Base-by-base conservation (phyloP, 257 asterid genomes). In the Sherardia arvensis region DNA sequence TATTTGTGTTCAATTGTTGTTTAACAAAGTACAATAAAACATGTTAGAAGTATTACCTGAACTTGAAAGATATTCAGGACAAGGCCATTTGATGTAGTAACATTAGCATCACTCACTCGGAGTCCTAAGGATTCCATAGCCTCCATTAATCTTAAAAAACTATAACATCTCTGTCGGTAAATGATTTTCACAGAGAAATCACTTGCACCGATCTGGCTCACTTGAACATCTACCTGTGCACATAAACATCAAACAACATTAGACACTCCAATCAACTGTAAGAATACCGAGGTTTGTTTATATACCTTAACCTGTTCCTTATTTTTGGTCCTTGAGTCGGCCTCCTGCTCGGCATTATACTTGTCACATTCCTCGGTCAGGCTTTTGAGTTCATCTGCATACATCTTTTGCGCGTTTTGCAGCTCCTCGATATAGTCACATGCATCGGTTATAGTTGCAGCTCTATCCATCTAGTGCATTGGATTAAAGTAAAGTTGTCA, bases 381-480 rank as follows among this genome's bases (percentile, higher is more conserved):
- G 45, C 64, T 71, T 68, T 56, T 51, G 30, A 85, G 85, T 75
- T 85, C 88, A 8, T 68, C 78, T 14, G 76, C 36, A 47, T 66
- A 80, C 18, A 61, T 70, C 36, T 78, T 64, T 5, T 78, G 66
- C 12, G 59, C 75, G 70, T 57, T 74, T 45, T 70, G 47, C 60
- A 88, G 69, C 73, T 91, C 92, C 75, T 71, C 64, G 60, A 88
- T 85, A 81, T 88, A 86, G 14, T 76, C 83, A 26, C 80, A 72
- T 18, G 98, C 94, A 74, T 91, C 98, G 23, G 73, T 83, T 69
- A 86, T 36, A 22, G 77, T 86, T 65, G 91, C 45, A 8, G 70
- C 72, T 75, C 66, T 81, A 71, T 91, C 95, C 97, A 91, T 91
- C 98, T 91, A 40, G 28, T 49, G 6, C 17, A 2, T 10, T 14